Evolutionary conservation across 2,329 filamentous ascomycete genomes (phyloP).

Genomic region (Colletotrichum brevisporum): DNA sequence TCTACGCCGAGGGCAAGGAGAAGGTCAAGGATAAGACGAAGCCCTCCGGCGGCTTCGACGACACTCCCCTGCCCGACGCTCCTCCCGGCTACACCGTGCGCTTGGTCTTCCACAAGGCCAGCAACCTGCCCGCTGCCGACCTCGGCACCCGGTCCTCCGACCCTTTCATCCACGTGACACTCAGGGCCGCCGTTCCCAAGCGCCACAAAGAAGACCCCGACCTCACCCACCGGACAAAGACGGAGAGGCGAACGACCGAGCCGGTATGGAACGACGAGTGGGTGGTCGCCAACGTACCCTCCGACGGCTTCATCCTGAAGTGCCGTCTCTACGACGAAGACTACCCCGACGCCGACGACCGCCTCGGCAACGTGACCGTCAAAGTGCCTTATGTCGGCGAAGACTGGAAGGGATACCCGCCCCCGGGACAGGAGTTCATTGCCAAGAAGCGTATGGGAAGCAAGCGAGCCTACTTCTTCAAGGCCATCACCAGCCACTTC

Average conservation of each 20-base stretch:
- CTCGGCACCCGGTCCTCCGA: constrained; percentile 84
- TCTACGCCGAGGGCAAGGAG: constrained; percentile 53
- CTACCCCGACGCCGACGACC: constrained; percentile 86
- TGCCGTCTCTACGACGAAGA: constrained; percentile 93
- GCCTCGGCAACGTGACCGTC: constrained; percentile 88
- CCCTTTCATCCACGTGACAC: constrained; percentile 84
- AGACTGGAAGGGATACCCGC: constrained; percentile 77
- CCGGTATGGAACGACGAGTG: constrained; percentile 89
- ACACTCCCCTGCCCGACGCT: constrained; percentile 80
- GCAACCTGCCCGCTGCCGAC: constrained; percentile 87
- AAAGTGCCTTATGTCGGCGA: constrained; percentile 72
- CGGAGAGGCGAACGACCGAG: constrained; percentile 78
- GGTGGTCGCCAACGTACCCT: constrained; percentile 89
- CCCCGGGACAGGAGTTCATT: constrained; percentile 71
- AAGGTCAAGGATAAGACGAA: constrained; percentile 57
- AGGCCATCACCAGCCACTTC: constrained; percentile 76
- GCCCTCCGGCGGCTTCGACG: constrained; percentile 84
- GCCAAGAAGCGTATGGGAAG: constrained; percentile 89
- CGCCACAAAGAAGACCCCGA: constrained; percentile 90
- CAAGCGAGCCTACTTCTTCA: constrained; percentile 86
- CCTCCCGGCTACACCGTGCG: constrained; percentile 87
- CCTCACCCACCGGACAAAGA: constrained; percentile 81
- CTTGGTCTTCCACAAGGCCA: constrained; percentile 86
- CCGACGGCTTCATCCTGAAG: constrained; percentile 86
- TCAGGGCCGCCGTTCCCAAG: constrained; percentile 78